These are phyloP conservation scores for Lichina pygmaea DNA, from an alignment of 495 filamentous ascomycete genomes.

Conservation along the genomic window DNA sequence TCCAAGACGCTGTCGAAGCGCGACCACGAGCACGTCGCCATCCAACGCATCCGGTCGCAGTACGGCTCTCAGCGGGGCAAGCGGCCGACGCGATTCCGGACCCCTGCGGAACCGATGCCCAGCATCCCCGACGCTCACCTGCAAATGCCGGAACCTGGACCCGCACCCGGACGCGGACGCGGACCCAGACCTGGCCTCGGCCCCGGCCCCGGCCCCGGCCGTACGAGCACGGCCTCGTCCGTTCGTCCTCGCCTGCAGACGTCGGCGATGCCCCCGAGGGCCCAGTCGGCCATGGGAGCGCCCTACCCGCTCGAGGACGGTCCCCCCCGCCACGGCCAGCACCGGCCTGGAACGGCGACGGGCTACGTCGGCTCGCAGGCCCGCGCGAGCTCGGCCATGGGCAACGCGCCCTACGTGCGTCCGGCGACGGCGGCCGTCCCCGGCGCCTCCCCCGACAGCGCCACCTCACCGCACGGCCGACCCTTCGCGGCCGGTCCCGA, in stretches of 20 bases:
- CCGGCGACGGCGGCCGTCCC: constrained; percentile 4
- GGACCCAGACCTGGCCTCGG: constrained; percentile 15
- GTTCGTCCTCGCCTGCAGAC: constrained; percentile 8
- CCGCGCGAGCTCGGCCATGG: constrained; percentile 39
- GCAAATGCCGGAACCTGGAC: constrained; percentile 44
- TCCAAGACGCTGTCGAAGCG: constrained; percentile 67
- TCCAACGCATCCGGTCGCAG: constrained; percentile 73
- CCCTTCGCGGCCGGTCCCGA: background rate
- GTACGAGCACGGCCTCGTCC: background rate
- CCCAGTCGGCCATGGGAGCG: constrained; percentile 21
- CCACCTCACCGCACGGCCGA: constrained; percentile 8
- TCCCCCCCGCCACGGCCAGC: constrained; percentile 12
- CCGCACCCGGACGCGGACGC: too few species aligned
- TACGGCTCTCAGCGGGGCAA: constrained; percentile 63
- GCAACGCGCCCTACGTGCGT: constrained; percentile 27
- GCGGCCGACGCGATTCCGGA: constrained; percentile 35
- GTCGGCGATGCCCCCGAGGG: background rate
- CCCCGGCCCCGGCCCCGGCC: background rate
- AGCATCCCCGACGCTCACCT: constrained; percentile 18
- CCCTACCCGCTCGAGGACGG: constrained; percentile 39
- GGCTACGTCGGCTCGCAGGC: constrained; percentile 14
- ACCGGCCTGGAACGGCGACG: constrained; percentile 7
- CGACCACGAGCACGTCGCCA: constrained; percentile 79
- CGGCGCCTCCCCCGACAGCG: constrained; percentile 6
- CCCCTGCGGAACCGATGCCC: constrained; percentile 14